Evolutionary conservation across 441 rosid genomes (phyloP), one percentile per base, ranked within the genome.

Genomic region (Mallotus japonicus): DNA sequence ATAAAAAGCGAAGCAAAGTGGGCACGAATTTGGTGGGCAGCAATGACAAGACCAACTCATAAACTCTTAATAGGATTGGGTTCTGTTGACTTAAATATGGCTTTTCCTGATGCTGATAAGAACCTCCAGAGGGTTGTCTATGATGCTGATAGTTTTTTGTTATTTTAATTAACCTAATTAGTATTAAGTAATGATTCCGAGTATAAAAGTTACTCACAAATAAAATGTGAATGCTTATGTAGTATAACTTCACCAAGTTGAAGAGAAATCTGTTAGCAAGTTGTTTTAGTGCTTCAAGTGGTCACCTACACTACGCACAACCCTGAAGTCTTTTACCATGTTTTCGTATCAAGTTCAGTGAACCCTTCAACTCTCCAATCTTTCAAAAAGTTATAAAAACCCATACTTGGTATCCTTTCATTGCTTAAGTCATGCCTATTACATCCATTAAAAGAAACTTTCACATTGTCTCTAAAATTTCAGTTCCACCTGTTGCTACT

Each of bases 401-500:
- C 70, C 34, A 47, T 69, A 61, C 62, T 55, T 46, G 32, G 13
- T n/a, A n/a, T n/a, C n/a, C n/a, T n/a, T n/a, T n/a, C 47, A 13
- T 51, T 70, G 62, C 40, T 42, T 9, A 49, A 56, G 59, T 63
- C 51, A 24, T 67, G 16, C 49, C 22, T 62, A 17, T 24, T 14
- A 54, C 58, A 32, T 65, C 65, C 71, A 51, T 28, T 20, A 62
- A 73, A 22, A 66, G 70, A 14, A 15, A 66, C 14, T 66, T 54
- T 58, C 66, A 50, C 58, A 46, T 68, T 7, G 28, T 56, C 46
- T 79, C 74, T 22, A 71, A 62, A 8, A 73, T 84, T 74, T 77
- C 83, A 0, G 58, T 58, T 3, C 78, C 75, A 8, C 83, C 84
- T 63, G 69, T 77, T 51, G 64, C 67, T 14, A 73, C 83, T 1